Base-by-base conservation (phyloP, 225 moss, liverwort and hornwort genomes). In the Polytrichum formosum region DNA sequence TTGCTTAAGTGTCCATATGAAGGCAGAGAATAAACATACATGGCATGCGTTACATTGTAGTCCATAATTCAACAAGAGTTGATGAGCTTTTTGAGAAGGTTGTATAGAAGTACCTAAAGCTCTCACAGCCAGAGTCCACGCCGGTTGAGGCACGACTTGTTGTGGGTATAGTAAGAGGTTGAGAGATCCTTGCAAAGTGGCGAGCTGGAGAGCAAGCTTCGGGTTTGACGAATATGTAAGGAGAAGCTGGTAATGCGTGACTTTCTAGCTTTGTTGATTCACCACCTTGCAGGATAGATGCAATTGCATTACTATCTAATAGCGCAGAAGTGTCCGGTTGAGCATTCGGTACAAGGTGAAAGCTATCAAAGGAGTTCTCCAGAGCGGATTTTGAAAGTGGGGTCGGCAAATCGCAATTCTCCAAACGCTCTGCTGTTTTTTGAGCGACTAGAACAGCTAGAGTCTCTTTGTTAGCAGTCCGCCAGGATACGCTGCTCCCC, bases 321-420 rank as follows among this genome's bases (percentile, higher is more conserved):
- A 82, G 73, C 28, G 75, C 74, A 26, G 72, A 62, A 26, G 65
- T 73, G 63, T 77, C 74, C 63, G 59, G 59, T 61, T 70, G 67
- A 62, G 66, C 74, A 55, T 76, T 59, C 18, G 37, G n/a, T 55
- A 71, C 77, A 28, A 70, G 56, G 33, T 84, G 73, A 77, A 69
- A 79, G 65, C 71, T 75, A 58, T 82, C 81, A 76, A 75, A 68
- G 4, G 78, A 71, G 58, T 72, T 55, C 59, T 79, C 79, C 20
- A 85, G 35, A 31, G 79, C 60, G 17, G 78, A 73, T 28, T 78
- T 70, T 55, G 77, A 68, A 61, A 73, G 77, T n/a, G 87, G 85
- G 30, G 74, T 87, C 26, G 89, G 85, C 60, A 87, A 79, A 70
- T 84, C 82, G 64, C 88, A 82, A 67, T 88, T 88, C 28, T 88